Evolutionary conservation across 2,329 filamentous ascomycete genomes (phyloP).

Genomic region (Beauveria scarabaeidicola): DNA sequence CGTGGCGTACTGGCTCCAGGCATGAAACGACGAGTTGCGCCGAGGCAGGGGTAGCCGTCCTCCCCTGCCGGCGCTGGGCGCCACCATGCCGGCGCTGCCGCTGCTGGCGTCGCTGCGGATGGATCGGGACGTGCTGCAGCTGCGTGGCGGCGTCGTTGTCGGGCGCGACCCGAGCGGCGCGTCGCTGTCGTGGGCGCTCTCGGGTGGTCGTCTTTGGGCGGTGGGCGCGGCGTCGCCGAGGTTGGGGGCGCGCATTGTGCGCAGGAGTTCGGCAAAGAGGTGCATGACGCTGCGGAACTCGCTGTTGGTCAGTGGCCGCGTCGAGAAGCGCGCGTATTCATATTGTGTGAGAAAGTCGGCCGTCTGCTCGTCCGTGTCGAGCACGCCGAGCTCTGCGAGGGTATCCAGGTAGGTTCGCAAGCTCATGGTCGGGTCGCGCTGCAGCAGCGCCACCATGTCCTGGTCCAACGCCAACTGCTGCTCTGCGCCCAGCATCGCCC

Average conservation of each 20-base stretch:
- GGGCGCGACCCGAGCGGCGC: constrained; percentile 34
- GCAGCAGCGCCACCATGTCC: constrained; percentile 58
- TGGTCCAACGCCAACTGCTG: constrained; percentile 45
- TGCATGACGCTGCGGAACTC: constrained; percentile 76
- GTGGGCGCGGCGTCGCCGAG: constrained; percentile 20
- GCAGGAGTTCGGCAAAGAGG: constrained; percentile 71
- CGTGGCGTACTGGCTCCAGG: constrained; percentile 39
- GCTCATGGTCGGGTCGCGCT: constrained; percentile 61
- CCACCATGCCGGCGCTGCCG: background rate
- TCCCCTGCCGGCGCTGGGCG: background rate
- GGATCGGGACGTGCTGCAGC: constrained; percentile 20
- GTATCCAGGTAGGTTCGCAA: constrained; percentile 71
- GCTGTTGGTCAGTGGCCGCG: constrained; percentile 54
- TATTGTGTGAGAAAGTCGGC: constrained; percentile 66
- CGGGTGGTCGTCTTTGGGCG: constrained; percentile 17
- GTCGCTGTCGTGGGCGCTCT: constrained; percentile 38
- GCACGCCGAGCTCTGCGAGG: constrained; percentile 58
- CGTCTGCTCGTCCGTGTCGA: constrained; percentile 30
- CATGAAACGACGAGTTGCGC: constrained; percentile 35
- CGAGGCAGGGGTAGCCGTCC: constrained; percentile 18
- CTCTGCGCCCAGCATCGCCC: constrained; percentile 30
- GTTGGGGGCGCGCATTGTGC: constrained; percentile 61
- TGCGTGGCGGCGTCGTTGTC: constrained; percentile 34
- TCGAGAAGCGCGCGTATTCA: constrained; percentile 78
- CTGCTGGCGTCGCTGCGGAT: constrained; percentile 22